Conservation (phyloP, 441 rosid genomes). For the Lepidium campestre region DNA sequence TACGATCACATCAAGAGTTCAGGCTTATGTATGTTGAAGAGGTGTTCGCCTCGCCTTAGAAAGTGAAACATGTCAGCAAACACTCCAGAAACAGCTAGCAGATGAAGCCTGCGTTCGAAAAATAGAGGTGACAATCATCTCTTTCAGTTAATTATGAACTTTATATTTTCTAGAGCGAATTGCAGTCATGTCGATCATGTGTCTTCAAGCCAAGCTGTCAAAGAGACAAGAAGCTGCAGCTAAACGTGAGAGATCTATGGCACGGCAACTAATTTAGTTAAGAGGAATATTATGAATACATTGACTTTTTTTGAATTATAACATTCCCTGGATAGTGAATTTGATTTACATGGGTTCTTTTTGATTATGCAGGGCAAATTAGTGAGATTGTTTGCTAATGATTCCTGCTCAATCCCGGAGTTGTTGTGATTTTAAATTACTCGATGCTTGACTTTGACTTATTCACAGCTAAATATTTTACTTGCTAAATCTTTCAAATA, state of each 20-base stretch:
- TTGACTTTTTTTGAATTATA: neutral
- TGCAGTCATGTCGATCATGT: neutral
- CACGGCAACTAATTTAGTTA: constrained; percentile 16
- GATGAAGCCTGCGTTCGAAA: constrained; percentile 81
- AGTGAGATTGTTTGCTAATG: too few relatives aligned
- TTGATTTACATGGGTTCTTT: neutral
- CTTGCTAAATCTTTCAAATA: too few relatives aligned
- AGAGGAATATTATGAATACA: neutral
- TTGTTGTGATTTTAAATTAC: too few relatives aligned
- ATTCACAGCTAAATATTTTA: too few relatives aligned
- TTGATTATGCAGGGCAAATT: too few relatives aligned
- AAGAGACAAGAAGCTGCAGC: constrained; percentile 99
- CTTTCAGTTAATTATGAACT: neutral
- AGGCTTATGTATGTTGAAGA: constrained; percentile 97
- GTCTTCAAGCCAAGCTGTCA: constrained; percentile 66
- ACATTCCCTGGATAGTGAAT: neutral
- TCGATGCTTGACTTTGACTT: too few relatives aligned
- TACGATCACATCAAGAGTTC: too few relatives aligned
- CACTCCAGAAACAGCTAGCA: constrained; percentile 70
- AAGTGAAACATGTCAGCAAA: constrained; percentile 70
- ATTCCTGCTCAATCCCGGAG: too few relatives aligned
- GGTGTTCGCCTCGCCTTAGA: constrained; percentile 92
- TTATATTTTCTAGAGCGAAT: neutral
- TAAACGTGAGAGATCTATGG: constrained; percentile 99
- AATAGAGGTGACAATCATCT: constrained; percentile 56